Conservation (phyloP, 2,329 filamentous ascomycete species). For the Stachybotrys echinatus region DNA sequence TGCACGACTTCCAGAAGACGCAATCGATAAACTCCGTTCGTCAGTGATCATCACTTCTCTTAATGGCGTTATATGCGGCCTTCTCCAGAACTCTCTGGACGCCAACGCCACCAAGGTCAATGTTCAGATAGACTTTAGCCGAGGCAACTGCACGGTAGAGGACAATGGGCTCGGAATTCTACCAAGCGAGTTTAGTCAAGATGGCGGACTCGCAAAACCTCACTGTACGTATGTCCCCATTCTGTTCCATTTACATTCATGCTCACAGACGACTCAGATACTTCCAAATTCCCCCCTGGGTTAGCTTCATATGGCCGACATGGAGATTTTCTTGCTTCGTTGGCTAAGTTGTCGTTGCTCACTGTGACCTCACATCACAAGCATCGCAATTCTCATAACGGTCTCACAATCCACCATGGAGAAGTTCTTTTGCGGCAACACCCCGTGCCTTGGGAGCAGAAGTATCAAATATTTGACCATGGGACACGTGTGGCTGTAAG, state of each 20-base stretch:
- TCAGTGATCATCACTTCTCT: slow-evolving; percentile 75
- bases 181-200: slow-evolving; percentile 63
- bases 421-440: slow-evolving; percentile 57
- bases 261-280: slow-evolving; percentile 59
- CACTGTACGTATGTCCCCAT: slow-evolving; percentile 52
- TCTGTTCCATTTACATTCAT: background rate
- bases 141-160: slow-evolving; percentile 73
- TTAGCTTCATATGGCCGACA: slow-evolving; percentile 55
- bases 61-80: slow-evolving; percentile 62
- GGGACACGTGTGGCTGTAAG: slow-evolving; percentile 74
- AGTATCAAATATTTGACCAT: slow-evolving; percentile 49
- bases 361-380: slow-evolving; percentile 68
- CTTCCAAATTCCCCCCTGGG: slow-evolving; percentile 61
- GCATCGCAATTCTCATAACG: slow-evolving; percentile 55
- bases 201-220: slow-evolving; percentile 66
- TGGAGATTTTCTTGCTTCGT: slow-evolving; percentile 72
- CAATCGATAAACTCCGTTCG: slow-evolving; percentile 75
- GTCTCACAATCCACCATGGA: slow-evolving; percentile 66
- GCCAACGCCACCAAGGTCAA: slow-evolving; percentile 64
- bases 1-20: slow-evolving; percentile 62
- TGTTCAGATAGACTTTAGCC: slow-evolving; percentile 66
- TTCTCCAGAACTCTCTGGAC: slow-evolving; percentile 83
- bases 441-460: slow-evolving; percentile 55
- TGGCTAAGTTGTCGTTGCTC: slow-evolving; percentile 71
- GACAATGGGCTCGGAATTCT: slow-evolving; percentile 80